Conservation (phyloP, 2,329 filamentous ascomycete genomes). For the Fusarium duplospermum region DNA sequence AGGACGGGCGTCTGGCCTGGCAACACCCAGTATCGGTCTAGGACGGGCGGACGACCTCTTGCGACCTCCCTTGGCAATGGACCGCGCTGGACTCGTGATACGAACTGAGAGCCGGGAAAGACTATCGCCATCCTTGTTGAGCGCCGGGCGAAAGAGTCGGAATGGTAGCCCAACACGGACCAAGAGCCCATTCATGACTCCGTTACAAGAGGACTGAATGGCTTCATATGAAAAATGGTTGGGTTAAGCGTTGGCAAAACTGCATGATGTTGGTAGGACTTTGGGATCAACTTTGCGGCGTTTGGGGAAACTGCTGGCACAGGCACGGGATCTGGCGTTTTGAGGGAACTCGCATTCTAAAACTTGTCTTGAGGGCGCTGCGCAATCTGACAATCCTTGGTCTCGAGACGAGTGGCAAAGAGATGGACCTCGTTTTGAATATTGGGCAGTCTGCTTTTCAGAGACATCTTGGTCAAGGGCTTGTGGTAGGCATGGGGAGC, state of each 20-base stretch:
- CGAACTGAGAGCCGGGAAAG: conserved; percentile 89
- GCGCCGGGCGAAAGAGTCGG: conserved; percentile 67
- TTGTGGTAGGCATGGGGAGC: neutral
- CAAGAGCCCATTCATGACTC: conserved; percentile 68
- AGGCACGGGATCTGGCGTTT: conserved; percentile 22
- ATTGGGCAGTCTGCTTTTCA: neutral
- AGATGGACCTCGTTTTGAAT: conserved; percentile 12
- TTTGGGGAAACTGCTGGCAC: conserved; percentile 6
- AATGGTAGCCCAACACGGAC: conserved; percentile 67
- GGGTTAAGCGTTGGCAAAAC: neutral
- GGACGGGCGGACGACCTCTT: conserved; percentile 62
- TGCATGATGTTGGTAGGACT: neutral
- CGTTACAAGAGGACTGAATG: conserved; percentile 57
- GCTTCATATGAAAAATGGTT: neutral
- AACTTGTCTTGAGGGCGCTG: conserved; percentile 23
- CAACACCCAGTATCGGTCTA: conserved; percentile 71
- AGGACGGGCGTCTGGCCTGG: conserved; percentile 73
- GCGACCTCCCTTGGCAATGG: conserved; percentile 59
- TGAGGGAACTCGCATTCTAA: conserved; percentile 23
- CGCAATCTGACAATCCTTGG: conserved; percentile 1
- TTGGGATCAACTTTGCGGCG: conserved; percentile 17
- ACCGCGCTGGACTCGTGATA: conserved; percentile 79
- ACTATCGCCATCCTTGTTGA: conserved; percentile 68
- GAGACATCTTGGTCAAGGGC: neutral
- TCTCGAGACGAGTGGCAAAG: neutral